phyloP scores from a whole-genome alignment of 1,284 basidiomycete species.

The Pseudozyma thailandica region DNA sequence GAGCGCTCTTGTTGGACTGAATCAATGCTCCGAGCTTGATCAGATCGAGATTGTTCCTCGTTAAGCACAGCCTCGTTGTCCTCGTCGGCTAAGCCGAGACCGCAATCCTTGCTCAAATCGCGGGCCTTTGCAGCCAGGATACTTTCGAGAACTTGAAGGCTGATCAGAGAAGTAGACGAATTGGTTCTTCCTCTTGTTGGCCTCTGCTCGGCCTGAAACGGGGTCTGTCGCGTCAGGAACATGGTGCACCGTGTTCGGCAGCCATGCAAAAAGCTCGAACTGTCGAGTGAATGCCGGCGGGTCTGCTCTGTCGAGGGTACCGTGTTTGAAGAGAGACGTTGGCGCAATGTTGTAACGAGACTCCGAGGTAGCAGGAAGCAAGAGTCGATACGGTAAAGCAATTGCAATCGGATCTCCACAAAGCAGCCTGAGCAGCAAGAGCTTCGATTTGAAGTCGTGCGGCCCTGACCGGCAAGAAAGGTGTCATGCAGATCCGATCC shows the following conservation, averaged over 20 bases:
- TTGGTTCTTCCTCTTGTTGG: constrained; percentile 11
- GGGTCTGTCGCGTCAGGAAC: constrained; percentile 22
- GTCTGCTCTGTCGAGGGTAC: too few species aligned
- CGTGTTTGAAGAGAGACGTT: too few species aligned
- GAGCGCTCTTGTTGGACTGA: neutral
- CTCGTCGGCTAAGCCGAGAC: constrained; percentile 33
- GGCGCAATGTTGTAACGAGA: too few species aligned
- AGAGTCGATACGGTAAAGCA: too few species aligned
- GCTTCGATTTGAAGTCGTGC: neutral
- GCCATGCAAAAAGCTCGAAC: neutral
- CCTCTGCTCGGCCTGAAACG: constrained; percentile 15
- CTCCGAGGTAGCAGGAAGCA: too few species aligned
- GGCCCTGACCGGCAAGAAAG: neutral
- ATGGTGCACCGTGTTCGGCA: constrained; percentile 6
- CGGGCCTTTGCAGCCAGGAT: constrained; percentile 40
- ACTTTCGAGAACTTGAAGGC: constrained; percentile 44
- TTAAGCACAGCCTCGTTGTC: neutral
- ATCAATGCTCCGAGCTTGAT: neutral
- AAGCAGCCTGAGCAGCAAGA: neutral
- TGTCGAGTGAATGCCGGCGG: too few species aligned
- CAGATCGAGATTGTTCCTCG: neutral
- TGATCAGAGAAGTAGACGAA: constrained; percentile 22
- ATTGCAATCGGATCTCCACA: too few species aligned
- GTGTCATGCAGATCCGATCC: neutral
- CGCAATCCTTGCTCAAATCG: constrained; percentile 31